Percentiles rank a stretch among this genome's conserved stretches.
Conservation (phyloP, 345 rosid genomes). For the Rhodamnia argentea region DNA sequence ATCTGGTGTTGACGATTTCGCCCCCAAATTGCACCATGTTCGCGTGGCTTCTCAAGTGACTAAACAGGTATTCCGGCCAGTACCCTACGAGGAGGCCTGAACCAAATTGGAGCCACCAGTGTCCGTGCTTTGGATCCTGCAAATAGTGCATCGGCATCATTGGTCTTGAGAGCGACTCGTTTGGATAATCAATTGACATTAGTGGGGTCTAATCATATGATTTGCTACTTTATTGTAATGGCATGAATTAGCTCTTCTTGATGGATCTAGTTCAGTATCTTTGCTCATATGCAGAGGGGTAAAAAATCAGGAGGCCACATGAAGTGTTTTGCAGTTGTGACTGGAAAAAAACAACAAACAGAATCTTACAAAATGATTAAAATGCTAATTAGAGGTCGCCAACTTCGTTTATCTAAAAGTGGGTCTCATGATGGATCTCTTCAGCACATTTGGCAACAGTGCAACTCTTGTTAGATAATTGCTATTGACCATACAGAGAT, state of each 20-base stretch:
- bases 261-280: neutral
- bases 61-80: constrained; percentile 91
- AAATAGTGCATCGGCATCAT: neutral
- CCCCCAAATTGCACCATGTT: constrained; percentile 97
- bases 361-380: neutral
- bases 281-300: neutral
- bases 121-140: constrained; percentile 96
- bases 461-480: neutral
- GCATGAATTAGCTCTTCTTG: neutral
- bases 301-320: neutral
- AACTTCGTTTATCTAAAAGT: neutral
- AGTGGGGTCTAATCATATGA: neutral
- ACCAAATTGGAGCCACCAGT: constrained; percentile 97
- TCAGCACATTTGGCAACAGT: neutral
- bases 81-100: constrained; percentile 79
- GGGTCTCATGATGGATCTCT: neutral
- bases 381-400: neutral
- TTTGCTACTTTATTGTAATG: neutral
- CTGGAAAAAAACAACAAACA: neutral
- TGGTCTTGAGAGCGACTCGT: neutral
- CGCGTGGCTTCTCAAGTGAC: constrained; percentile 80
- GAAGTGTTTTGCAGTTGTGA: neutral
- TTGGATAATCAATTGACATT: neutral
- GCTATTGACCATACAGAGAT: neutral
- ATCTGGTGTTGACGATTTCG: constrained; percentile 70